Evolutionary conservation across 768 basidiomycete species (phyloP).

Genomic region (Hemileccinum impolitum): DNA sequence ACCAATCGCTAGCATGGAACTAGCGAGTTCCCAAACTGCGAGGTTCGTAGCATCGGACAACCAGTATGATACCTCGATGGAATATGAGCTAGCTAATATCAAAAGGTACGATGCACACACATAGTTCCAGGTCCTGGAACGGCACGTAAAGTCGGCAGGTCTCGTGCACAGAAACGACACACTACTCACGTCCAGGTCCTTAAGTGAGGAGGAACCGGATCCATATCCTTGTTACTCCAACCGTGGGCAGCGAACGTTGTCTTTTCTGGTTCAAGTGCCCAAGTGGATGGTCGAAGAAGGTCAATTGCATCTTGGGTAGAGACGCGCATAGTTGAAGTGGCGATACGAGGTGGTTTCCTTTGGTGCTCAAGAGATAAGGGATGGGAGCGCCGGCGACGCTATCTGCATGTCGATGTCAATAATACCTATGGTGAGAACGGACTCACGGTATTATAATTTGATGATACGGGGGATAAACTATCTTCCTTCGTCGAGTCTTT

Average conservation of each 20-base stretch:
- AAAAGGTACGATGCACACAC: constrained; percentile 36
- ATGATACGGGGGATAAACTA: too few relatives aligned
- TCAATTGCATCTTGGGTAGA: background rate
- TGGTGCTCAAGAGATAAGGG: too few relatives aligned
- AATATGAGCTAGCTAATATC: constrained; percentile 27
- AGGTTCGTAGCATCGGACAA: constrained; percentile 24
- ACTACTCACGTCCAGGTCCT: constrained; percentile 56
- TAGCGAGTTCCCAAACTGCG: constrained; percentile 42
- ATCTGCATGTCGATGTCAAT: background rate
- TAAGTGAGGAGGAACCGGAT: background rate
- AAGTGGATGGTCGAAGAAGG: constrained; percentile 19
- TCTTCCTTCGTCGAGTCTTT: too few relatives aligned
- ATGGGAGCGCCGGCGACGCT: too few relatives aligned
- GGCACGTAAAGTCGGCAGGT: background rate
- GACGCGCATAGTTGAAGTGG: constrained; percentile 6
- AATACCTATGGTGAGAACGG: background rate
- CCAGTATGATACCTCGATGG: constrained; percentile 21
- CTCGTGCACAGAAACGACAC: too few relatives aligned
- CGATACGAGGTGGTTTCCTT: background rate
- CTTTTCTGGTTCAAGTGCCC: constrained; percentile 5
- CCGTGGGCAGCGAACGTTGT: background rate
- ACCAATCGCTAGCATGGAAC: constrained; percentile 74
- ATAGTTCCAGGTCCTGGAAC: constrained; percentile 51
- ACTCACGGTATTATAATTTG: too few relatives aligned
- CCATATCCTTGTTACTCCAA: background rate